Conservation (phyloP, 2,329 filamentous ascomycete species). For the Aspergillus sp. region DNA sequence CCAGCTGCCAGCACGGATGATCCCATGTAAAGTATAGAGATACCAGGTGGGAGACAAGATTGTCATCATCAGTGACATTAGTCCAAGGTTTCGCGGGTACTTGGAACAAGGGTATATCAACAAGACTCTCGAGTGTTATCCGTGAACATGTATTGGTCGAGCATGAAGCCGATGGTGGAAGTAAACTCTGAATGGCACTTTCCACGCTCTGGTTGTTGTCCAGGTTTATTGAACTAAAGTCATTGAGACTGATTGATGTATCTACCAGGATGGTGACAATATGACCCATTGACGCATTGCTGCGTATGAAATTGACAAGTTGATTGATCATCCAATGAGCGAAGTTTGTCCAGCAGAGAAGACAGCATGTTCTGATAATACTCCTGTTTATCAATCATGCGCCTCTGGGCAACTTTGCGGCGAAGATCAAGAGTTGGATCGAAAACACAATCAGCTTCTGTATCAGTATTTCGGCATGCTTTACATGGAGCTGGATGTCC, state of each 20-base stretch:
- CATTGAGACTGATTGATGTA: too few species aligned
- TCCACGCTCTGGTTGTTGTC: constrained; percentile 9
- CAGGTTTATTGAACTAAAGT: constrained; percentile 6
- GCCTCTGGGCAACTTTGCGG: constrained; percentile 31
- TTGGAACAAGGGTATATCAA: constrained; percentile 10
- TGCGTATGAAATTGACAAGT: constrained; percentile 22
- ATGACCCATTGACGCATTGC: constrained; percentile 19
- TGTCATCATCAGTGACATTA: constrained; percentile 19
- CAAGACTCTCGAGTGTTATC: constrained; percentile 24
- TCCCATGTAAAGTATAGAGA: constrained; percentile 18
- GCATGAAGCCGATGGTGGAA: background rate
- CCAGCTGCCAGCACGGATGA: constrained; percentile 14
- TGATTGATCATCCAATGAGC: constrained; percentile 18
- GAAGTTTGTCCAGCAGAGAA: constrained; percentile 22
- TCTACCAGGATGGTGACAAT: constrained; percentile 18
- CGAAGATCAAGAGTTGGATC: constrained; percentile 29
- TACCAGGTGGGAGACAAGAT: constrained; percentile 24
- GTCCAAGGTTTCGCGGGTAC: constrained; percentile 24
- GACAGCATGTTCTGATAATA: constrained; percentile 26
- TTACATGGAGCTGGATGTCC: constrained; percentile 29
- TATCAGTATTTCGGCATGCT: constrained; percentile 23
- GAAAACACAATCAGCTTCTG: constrained; percentile 29
- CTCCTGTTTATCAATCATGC: constrained; percentile 27
- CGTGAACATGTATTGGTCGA: constrained; percentile 18
- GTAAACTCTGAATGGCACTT: constrained; percentile 1